A percentile compares a stretch with the other conserved stretches of the same genome.
Evolutionary conservation across 345 rosid species (phyloP).

Genomic region (Populus davidiana): DNA sequence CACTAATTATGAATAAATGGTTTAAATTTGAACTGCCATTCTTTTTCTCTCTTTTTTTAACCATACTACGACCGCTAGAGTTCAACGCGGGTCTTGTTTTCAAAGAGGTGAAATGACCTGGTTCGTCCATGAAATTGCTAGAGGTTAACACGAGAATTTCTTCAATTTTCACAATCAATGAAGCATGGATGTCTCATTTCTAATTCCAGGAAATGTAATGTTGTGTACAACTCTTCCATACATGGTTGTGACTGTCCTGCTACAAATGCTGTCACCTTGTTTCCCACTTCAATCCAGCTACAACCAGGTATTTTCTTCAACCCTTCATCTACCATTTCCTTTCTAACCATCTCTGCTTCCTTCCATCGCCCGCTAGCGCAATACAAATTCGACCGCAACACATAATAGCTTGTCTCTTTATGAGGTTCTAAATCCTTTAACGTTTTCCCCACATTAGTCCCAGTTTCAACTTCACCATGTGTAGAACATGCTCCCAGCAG

Average conservation of each 20-base stretch:
- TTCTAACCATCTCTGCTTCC: constrained; percentile 71
- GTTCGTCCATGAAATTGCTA: too few relatives aligned
- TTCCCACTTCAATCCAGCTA: constrained; percentile 75
- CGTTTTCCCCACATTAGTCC: constrained; percentile 39
- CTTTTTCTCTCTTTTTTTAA: too few relatives aligned
- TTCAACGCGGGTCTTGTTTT: too few relatives aligned
- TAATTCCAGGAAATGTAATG: constrained; percentile 35
- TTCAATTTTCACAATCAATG: constrained; percentile 9
- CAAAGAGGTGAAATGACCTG: too few relatives aligned
- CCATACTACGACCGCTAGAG: too few relatives aligned
- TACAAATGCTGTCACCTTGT: constrained; percentile 43
- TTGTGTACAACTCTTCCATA: constrained; percentile 33
- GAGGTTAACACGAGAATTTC: background rate
- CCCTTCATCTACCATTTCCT: constrained; percentile 57
- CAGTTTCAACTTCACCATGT: constrained; percentile 42
- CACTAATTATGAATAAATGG: too few relatives aligned
- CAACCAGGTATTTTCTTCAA: constrained; percentile 69
- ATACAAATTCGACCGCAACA: constrained; percentile 62
- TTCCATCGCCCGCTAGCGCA: constrained; percentile 62
- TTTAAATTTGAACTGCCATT: too few relatives aligned
- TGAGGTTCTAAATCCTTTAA: constrained; percentile 35
- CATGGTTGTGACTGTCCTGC: constrained; percentile 42
- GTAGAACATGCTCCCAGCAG: constrained; percentile 62
- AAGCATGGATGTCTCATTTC: constrained; percentile 47
- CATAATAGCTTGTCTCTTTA: constrained; percentile 56